Percentiles rank a stretch among this genome's conserved stretches.
These are phyloP conservation scores for Lactarius quietus DNA, from an alignment of 768 basidiomycete genomes.

Conservation along the genomic window DNA sequence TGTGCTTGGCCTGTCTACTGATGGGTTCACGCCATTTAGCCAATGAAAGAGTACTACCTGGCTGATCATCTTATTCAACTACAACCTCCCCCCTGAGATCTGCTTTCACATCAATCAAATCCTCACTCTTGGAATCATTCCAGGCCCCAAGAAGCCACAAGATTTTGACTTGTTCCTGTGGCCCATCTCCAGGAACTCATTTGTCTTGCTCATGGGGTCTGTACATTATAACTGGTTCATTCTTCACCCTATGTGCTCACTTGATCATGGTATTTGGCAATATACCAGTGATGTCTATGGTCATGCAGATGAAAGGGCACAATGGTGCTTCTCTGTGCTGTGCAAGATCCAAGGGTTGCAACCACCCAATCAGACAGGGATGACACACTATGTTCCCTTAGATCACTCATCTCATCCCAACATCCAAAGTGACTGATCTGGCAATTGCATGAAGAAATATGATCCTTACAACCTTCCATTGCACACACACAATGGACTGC, in stretches of 20 bases:
- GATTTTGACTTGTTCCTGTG: constrained; percentile 33
- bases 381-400: too few species aligned
- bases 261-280: constrained; percentile 34
- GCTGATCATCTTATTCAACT: constrained; percentile 42
- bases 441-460: constrained; percentile 9
- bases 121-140: constrained; percentile 29
- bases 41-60: constrained; percentile 35
- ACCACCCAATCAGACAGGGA: constrained; percentile 9
- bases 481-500: constrained; percentile 33
- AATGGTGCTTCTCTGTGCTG: constrained; percentile 37
- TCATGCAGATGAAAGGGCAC: constrained; percentile 42
- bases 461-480: constrained; percentile 37
- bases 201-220: constrained; percentile 27
- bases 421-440: too few species aligned
- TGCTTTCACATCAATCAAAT: constrained; percentile 28
- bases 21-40: constrained; percentile 43
- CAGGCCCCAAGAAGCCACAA: constrained; percentile 30
- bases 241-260: constrained; percentile 34
- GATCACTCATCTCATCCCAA: background rate
- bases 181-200: constrained; percentile 32
- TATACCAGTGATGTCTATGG: constrained; percentile 33
- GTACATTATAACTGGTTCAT: constrained; percentile 18
- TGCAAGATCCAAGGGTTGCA: constrained; percentile 36
- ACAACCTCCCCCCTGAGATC: constrained; percentile 42
- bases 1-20: constrained; percentile 41